Percentiles rank a stretch among this genome's conserved stretches.
Conservation (phyloP, 2,329 filamentous ascomycete genomes). For the Diaporthe sp. region DNA sequence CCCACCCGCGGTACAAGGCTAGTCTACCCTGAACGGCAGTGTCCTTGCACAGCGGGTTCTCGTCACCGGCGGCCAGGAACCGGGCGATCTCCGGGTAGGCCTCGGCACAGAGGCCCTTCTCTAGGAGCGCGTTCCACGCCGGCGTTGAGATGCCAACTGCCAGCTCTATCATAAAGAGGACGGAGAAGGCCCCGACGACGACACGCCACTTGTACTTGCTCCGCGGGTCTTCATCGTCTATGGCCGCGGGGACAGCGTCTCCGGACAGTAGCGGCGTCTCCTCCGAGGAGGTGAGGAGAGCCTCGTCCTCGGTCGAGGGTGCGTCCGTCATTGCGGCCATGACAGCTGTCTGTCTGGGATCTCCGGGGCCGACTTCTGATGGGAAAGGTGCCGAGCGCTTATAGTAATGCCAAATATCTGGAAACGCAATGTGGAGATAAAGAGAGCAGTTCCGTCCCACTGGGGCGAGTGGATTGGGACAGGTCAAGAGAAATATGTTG, state of each 20-base stretch:
- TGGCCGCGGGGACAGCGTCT: not conserved
- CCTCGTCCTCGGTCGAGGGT: conserved; percentile 21
- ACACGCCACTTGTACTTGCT: conserved; percentile 46
- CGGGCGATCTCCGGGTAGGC: conserved; percentile 59
- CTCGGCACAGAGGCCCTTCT: conserved; percentile 66
- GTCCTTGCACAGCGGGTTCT: conserved; percentile 63
- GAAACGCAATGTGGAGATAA: not conserved
- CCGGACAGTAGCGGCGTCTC: conserved; percentile 26
- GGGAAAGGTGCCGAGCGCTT: not conserved
- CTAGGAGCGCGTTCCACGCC: conserved; percentile 64
- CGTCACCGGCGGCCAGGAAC: conserved; percentile 48
- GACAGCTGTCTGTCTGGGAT: not conserved
- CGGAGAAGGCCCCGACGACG: conserved; percentile 49
- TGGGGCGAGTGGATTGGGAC: not conserved
- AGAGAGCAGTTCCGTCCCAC: not conserved
- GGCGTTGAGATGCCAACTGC: conserved; percentile 52
- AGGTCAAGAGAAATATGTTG: not conserved
- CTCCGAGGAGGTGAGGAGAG: not conserved
- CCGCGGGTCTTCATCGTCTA: conserved; percentile 38
- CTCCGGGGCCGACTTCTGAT: not conserved
- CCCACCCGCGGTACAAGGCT: conserved; percentile 65
- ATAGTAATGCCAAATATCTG: not conserved
- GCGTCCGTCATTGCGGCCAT: conserved; percentile 4
- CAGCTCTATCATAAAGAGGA: conserved; percentile 59
- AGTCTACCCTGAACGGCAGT: conserved; percentile 64